Percentiles rank a stretch among this genome's conserved stretches.
phyloP scores from a whole-genome alignment of 1,284 basidiomycete genomes.

The Puccinia hordei region DNA sequence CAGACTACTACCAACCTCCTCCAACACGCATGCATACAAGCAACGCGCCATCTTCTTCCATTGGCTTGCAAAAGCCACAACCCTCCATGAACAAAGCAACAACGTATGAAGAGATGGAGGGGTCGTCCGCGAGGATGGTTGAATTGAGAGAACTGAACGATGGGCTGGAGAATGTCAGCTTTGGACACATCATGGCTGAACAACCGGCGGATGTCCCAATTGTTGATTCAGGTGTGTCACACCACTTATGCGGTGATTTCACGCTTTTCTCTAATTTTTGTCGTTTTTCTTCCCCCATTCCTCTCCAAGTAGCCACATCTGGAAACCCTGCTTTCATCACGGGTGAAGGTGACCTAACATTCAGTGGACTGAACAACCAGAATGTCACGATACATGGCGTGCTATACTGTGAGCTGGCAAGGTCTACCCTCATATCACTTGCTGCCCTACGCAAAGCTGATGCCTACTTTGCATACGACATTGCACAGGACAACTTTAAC shows the following conservation, averaged over 20 bases:
- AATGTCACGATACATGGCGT: not conserved
- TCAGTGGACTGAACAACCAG: not conserved
- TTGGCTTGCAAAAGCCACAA: too few species aligned
- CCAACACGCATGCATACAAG: too few species aligned
- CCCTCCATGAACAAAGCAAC: too few species aligned
- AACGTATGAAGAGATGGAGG: too few species aligned
- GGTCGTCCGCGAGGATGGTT: too few species aligned
- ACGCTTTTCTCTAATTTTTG: not conserved
- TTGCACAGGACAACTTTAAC: not conserved
- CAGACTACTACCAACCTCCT: too few species aligned
- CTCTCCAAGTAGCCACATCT: not conserved
- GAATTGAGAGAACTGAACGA: too few species aligned
- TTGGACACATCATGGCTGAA: not conserved
- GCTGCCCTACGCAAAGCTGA: not conserved
- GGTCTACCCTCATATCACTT: not conserved
- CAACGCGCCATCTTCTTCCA: too few species aligned
- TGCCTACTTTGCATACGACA: not conserved
- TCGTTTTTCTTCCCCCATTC: not conserved
- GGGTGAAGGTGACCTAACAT: not conserved
- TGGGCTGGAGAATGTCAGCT: too few species aligned
- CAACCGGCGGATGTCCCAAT: not conserved
- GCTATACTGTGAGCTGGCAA: not conserved
- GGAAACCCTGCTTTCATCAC: not conserved
- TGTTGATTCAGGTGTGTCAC: not conserved
- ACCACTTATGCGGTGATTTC: slow-evolving; percentile 12